A percentile compares a stretch with the other conserved stretches of the same genome.
Conservation (phyloP, 1,139 yeast genomes). For the Yamadazyma dendronema region DNA sequence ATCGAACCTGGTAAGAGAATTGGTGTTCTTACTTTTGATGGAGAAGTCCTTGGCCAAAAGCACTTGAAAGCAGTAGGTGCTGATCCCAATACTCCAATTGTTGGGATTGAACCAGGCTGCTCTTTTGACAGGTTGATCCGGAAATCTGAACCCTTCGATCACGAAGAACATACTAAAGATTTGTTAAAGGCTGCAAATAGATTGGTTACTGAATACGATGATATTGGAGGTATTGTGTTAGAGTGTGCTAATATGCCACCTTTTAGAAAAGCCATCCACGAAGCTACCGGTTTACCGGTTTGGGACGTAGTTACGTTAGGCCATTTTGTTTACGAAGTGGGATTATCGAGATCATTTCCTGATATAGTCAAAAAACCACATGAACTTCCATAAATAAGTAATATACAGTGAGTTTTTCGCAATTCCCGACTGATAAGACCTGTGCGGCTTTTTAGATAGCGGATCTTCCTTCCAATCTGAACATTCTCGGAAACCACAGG, state of each 20-base stretch:
- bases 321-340: slow-evolving; percentile 12
- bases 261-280: slow-evolving; percentile 18
- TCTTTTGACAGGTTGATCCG: slow-evolving; percentile 17
- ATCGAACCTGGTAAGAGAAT: slow-evolving; percentile 19
- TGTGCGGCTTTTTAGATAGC: too few relatives aligned
- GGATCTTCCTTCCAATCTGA: too few relatives aligned
- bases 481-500: too few relatives aligned
- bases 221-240: slow-evolving; percentile 23
- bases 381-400: slow-evolving; percentile 1
- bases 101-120: slow-evolving; percentile 20
- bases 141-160: slow-evolving; percentile 20
- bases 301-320: slow-evolving; percentile 22
- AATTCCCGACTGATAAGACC: too few relatives aligned
- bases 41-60: slow-evolving; percentile 16
- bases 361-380: slow-evolving; percentile 3
- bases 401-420: too few relatives aligned
- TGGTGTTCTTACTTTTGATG: slow-evolving; percentile 29
- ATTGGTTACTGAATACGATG: slow-evolving; percentile 14
- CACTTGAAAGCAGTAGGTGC: slow-evolving; percentile 28
- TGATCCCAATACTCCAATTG: slow-evolving; percentile 16
- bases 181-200: slow-evolving; percentile 13
- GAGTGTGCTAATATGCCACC: slow-evolving; percentile 31
- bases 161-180: slow-evolving; percentile 15
- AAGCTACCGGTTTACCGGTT: slow-evolving; percentile 17
- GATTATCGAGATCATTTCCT: slow-evolving; percentile 9